Conservation (phyloP, 257 asterid species). For the Cruciata laevipes region DNA sequence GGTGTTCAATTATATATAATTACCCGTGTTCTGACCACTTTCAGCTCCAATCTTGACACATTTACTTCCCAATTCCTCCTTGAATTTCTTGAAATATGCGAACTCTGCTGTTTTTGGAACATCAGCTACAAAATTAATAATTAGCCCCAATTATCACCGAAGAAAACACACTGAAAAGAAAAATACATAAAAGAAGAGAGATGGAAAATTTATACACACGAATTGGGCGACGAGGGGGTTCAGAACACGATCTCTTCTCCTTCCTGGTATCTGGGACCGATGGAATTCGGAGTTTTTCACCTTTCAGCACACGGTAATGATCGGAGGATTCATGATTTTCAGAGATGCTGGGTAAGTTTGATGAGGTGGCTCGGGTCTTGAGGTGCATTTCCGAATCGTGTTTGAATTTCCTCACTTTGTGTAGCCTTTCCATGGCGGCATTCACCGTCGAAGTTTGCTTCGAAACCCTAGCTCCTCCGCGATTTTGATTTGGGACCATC, state of each 20-base stretch:
- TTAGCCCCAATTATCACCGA: not conserved
- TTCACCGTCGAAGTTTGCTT: not conserved
- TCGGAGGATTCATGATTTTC: constrained; percentile 25
- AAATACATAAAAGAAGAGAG: not conserved
- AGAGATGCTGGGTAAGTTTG: constrained; percentile 16
- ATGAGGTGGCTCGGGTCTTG: constrained; percentile 14
- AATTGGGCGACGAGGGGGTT: constrained; percentile 24
- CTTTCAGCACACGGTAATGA: constrained; percentile 22
- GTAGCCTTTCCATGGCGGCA: not conserved
- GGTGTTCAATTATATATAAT: not conserved
- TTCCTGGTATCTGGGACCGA: constrained; percentile 32
- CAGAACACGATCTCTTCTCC: constrained; percentile 42
- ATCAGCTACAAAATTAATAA: constrained; percentile 37
- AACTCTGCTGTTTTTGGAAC: constrained; percentile 75
- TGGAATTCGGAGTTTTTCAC: not conserved
- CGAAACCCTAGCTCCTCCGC: not conserved
- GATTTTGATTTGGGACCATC: not conserved
- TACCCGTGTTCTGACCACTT: constrained; percentile 32
- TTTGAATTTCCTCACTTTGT: constrained; percentile 32
- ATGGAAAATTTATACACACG: constrained; percentile 1
- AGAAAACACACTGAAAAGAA: not conserved
- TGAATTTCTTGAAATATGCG: constrained; percentile 64
- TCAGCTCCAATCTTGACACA: constrained; percentile 20
- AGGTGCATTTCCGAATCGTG: constrained; percentile 16
- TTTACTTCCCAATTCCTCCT: constrained; percentile 27